Conservation (phyloP, 1,284 basidiomycete genomes). For the Schizophyllum commune region DNA sequence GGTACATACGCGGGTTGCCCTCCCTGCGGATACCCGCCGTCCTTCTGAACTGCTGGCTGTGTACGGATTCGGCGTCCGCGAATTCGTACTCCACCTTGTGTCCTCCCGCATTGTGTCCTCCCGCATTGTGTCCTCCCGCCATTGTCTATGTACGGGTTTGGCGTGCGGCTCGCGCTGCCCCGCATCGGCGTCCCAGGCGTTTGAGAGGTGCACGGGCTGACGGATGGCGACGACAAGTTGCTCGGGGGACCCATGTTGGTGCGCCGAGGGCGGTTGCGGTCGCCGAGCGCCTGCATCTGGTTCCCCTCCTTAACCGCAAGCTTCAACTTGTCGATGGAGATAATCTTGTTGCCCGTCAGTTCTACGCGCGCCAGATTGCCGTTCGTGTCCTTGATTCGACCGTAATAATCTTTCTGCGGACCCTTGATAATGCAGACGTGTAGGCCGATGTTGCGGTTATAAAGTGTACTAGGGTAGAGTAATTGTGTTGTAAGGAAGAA, state of each 20-base stretch:
- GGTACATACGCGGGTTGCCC: conserved; percentile 9
- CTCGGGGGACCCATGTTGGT: background rate
- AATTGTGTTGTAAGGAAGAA: no score
- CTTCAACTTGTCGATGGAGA: conserved; percentile 80
- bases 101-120: no score
- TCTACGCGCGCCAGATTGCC: conserved; percentile 87
- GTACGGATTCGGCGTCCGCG: conserved; percentile 61
- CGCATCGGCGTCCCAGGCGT: conserved; percentile 28
- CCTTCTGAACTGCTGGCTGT: no score
- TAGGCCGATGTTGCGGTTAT: conserved; percentile 79
- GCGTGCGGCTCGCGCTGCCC: conserved; percentile 37
- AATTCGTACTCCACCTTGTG: conserved; percentile 48
- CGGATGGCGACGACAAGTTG: background rate
- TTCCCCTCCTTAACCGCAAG: conserved; percentile 67
- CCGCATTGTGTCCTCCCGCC: conserved; percentile 61
- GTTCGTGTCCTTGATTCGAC: conserved; percentile 93
- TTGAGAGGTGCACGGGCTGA: background rate
- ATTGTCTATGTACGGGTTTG: conserved; percentile 47
- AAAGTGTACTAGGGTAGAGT: no score
- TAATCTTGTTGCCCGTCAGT: conserved; percentile 85
- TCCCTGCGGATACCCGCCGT: no score
- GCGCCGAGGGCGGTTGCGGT: background rate
- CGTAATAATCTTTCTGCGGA: conserved; percentile 86
- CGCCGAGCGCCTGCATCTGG: background rate
- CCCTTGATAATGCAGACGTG: conserved; percentile 83